Base-by-base conservation (phyloP, 1,284 basidiomycete genomes). In the Hortiboletus rubellus region DNA sequence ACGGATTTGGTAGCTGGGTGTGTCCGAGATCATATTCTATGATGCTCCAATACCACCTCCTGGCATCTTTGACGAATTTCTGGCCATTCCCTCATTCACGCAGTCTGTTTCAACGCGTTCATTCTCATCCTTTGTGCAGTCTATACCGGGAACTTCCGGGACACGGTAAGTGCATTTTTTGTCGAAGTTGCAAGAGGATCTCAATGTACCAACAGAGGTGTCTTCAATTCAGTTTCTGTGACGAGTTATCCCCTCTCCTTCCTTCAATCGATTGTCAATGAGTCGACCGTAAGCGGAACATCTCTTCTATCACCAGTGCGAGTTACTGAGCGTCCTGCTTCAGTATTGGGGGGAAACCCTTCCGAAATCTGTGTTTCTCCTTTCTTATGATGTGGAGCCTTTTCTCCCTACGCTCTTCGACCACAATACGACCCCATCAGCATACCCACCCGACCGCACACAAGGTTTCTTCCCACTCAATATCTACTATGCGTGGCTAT, bases 301-400 rank as follows among this genome's bases (percentile, higher is more conserved):
- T n/a, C 46, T 17, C 52, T 34, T 5, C 18, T 8, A 7, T 30
- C 42, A 15, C 5, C 45, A 22, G 11, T 3, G n/a, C 6, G 7
- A 30, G 5, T 36, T 7, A 12, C 2, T 40, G 33, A 54, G 5
- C 15, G 1, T 47, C 44, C 7, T 15, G 7, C 22, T 43, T 14
- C 24, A 69, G 61, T 58, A 46, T 36, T 62, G 60, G 57, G 53
- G 50, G 0, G 0, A 42, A 30, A 49, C 41, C 1, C 54, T 59
- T 17, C 2, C 22, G 8, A n/a, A 49, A 8, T 70, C 75, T 52
- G 63, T 73, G 56, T 14, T 17, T 33, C 48, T 52, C 31, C 10
- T 59, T 30, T 81, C 79, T 12, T 85, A 83, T 63, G 79, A 76
- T 53, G 73, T 84, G 57, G 82, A 87, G 59, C 80, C 82, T 5